Evolutionary conservation across 2,329 filamentous ascomycete species (phyloP).

Genomic region (Xylaria sp.): DNA sequence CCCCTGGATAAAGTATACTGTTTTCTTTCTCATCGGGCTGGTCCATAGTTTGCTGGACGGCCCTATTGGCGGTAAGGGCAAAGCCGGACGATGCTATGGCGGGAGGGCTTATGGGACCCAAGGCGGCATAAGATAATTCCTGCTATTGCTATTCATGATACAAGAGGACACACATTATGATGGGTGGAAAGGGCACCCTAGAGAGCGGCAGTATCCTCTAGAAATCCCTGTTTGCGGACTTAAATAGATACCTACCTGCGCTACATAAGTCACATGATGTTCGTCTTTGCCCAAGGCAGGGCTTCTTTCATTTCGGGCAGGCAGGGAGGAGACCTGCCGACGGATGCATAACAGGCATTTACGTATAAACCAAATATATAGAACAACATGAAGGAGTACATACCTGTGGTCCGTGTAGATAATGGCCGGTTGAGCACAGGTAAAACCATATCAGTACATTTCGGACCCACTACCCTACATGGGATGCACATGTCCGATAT

Average conservation of each 20-base stretch:
- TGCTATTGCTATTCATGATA: neutral
- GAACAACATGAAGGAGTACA: neutral
- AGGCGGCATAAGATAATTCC: slow-evolving; percentile 3
- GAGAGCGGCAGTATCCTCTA: neutral
- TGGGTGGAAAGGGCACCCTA: neutral
- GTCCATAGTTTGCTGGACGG: slow-evolving; percentile 3
- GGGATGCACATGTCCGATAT: neutral
- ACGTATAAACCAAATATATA: neutral
- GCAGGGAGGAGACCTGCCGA: neutral
- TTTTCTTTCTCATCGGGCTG: neutral
- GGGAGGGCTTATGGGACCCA: slow-evolving; percentile 6
- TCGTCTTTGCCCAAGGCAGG: neutral
- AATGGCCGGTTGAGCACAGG: too few relatives aligned
- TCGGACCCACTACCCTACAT: neutral
- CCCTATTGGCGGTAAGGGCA: slow-evolving; percentile 12
- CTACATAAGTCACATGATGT: slow-evolving; percentile 10
- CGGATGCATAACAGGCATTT: slow-evolving; percentile 1
- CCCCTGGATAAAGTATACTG: slow-evolving; percentile 31
- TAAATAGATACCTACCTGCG: slow-evolving; percentile 25
- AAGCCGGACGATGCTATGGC: slow-evolving; percentile 8
- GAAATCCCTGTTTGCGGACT: slow-evolving; percentile 1
- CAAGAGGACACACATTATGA: neutral
- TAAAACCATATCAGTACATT: neutral
- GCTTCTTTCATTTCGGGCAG: neutral
- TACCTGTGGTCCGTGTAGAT: neutral